Base-by-base conservation (phyloP, 108 stramenopile species). In the Asterionellopsis glacialis region DNA sequence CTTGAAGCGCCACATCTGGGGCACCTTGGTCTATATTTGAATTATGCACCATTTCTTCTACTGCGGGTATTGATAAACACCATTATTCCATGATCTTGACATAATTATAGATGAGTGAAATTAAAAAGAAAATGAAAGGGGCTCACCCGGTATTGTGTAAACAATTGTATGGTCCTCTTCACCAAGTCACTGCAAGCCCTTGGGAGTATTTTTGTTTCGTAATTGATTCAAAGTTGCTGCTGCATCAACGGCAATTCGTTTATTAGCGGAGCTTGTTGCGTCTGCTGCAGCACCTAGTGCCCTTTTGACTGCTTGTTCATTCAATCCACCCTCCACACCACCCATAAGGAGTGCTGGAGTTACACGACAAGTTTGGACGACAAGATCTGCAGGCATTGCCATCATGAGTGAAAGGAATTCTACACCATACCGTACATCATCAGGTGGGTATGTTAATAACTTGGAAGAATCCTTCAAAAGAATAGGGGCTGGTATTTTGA, bases 351-450 rank as follows among this genome's bases (percentile, higher is more conserved):
- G 56, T 11, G 65, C 63, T 33, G 33, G 33, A 33, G 33, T 7
- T 22, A 25, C 21, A 0, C 7, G 33, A 33, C 33, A 33, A 33
- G 33, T 33, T 33, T 33, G 33, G 33, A 33, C 7, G 15, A 53
- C 21, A 19, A 53, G 24, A 19, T 59, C 13, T 59, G 41, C 40
- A 9, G 23, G 47, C 67, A 61, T 60, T 24, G 39, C 51, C 33
- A 33, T 33, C 67, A 68, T 68, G 51, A 55, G 61, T 23, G 43
- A 61, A 47, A 73, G 57, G 45, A 67, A 73, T 43, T 73, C 65
- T 12, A 73, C 13, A n/a, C 65, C 72, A 45, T 73, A 73, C 19
- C 22, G 42, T 12, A 65, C 72, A 65, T 73, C 64, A 26, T 49
- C 33, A 7, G 16, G 24, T 13, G 16, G 24, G 57, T 55, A 73